These are phyloP conservation scores for Fusarium caatingaense DNA, from an alignment of 2,329 filamentous ascomycete species.

Conservation along the genomic window DNA sequence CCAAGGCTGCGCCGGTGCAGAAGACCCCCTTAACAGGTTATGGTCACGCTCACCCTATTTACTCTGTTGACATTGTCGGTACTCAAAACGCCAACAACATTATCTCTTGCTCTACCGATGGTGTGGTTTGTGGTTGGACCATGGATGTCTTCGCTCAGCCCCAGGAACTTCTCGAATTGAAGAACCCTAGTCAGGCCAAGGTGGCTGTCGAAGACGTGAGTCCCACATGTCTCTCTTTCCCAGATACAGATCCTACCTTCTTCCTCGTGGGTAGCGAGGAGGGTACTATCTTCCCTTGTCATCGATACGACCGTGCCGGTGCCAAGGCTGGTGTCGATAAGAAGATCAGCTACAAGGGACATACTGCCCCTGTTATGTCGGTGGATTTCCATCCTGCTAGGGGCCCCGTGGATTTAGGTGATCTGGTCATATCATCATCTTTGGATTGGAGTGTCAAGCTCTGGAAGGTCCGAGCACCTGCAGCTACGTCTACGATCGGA, in stretches of 20 bases:
- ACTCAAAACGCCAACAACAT: conserved; percentile 99
- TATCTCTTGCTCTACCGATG: conserved; percentile 95
- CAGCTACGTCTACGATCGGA: conserved; percentile 73
- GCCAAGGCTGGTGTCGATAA: conserved; percentile 96
- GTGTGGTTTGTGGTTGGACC: conserved; percentile 96
- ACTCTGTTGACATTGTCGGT: conserved; percentile 93
- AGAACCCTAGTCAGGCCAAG: conserved; percentile 85
- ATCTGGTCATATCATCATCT: conserved; percentile 90
- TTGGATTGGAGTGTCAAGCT: conserved; percentile 98
- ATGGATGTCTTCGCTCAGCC: conserved; percentile 98
- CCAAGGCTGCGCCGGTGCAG: conserved; percentile 88
- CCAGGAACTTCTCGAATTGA: conserved; percentile 91
- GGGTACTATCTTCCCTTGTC: conserved; percentile 94
- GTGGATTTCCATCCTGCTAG: conserved; percentile 94
- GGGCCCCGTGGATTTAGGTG: conserved; percentile 92
- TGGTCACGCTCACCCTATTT: conserved; percentile 95
- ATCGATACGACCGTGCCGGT: conserved; percentile 95
- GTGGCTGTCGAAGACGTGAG: conserved; percentile 86
- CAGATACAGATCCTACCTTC: conserved; percentile 93
- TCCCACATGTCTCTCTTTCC: conserved; percentile 94
- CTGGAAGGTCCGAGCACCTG: conserved; percentile 90
- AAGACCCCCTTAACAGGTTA: conserved; percentile 96
- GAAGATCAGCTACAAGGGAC: conserved; percentile 87
- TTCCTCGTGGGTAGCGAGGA: conserved; percentile 98
- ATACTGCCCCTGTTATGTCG: conserved; percentile 94